Evolutionary conservation across 1,139 yeast genomes (phyloP).

Genomic region (Pneumocystis carinii): DNA sequence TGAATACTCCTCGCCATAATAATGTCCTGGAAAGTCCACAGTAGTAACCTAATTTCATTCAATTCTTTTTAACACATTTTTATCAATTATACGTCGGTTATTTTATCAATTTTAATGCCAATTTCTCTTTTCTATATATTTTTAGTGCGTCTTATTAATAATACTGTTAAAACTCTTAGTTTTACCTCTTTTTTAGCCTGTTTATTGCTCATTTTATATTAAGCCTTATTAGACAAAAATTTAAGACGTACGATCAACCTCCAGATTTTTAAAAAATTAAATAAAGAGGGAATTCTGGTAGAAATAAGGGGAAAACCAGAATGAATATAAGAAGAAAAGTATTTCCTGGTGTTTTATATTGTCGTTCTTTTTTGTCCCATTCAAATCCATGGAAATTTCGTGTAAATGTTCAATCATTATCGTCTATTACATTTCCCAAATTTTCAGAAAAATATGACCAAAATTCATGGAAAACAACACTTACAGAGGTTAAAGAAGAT

Average conservation of each 20-base stretch:
- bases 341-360: neutral
- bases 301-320: neutral
- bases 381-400: neutral
- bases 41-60: constrained; percentile 38
- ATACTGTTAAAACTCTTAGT: neutral
- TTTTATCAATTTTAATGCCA: constrained; percentile 81
- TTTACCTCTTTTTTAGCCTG: neutral
- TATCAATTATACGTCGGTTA: constrained; percentile 41
- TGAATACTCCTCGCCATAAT: constrained; percentile 45
- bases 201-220: neutral
- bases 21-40: constrained; percentile 82
- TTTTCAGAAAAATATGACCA: neutral
- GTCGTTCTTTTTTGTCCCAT: neutral
- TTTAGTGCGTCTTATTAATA: neutral
- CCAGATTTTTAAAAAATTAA: neutral
- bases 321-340: neutral
- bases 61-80: neutral
- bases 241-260: neutral
- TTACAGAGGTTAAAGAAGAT: neutral
- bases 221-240: neutral
- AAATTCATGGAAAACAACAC: neutral
- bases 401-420: neutral
- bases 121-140: constrained; percentile 38
- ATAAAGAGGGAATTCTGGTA: neutral
- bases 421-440: neutral